Base-by-base conservation (phyloP, 2,329 filamentous ascomycete species). In the Knoxdaviesia capensis region DNA sequence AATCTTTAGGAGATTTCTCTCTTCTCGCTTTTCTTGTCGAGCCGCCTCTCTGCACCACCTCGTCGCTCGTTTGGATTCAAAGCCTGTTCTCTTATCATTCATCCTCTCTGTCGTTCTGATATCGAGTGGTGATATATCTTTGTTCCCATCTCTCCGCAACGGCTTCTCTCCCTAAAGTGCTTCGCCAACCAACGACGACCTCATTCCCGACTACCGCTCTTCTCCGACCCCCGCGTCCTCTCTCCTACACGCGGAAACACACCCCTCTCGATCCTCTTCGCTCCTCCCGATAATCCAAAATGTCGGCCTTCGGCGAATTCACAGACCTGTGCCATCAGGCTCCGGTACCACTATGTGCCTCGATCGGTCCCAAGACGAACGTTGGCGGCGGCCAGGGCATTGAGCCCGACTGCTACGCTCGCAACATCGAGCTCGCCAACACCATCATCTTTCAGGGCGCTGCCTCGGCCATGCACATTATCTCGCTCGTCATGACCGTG, bases 381-480 rank as follows among this genome's bases (percentile, higher is more conserved):
- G 74, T 85, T 49, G 71, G 74, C 28, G 72, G 68, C 50, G 69
- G 72, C 44, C 71, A 78, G 8, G 83, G 86, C 50, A 90, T 94
- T 49, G 80, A 94, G 58, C 77, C 90, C 44, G 74, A 77, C 54
- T 98, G 90, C 67, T 96, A 88, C 63, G 83, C 90, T 45, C 78
- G 90, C 45, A 92, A 90, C 53, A 88, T 98, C 59, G 87, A 94
- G 61, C 62, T 96, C 50, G 90, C 87, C 51, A 98, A 98, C 64
- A 98, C 90, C 36, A 88, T 96, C 63, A 98, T 98, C 55, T 98
- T 98, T 58, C 78, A 96, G 62, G 84, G 79, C 55, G 90, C 87
- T 31, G 77, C 86, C 28, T 84, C 83, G 47, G 86, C 88, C 55
- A 83, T 90, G 63, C 90, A 98, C 60, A 96, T 98, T 50, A 65